A percentile compares a stretch with the other conserved stretches of the same genome.
These are phyloP conservation scores for Trypethelium eluteriae DNA, from an alignment of 495 filamentous ascomycete species.

Conservation along the genomic window DNA sequence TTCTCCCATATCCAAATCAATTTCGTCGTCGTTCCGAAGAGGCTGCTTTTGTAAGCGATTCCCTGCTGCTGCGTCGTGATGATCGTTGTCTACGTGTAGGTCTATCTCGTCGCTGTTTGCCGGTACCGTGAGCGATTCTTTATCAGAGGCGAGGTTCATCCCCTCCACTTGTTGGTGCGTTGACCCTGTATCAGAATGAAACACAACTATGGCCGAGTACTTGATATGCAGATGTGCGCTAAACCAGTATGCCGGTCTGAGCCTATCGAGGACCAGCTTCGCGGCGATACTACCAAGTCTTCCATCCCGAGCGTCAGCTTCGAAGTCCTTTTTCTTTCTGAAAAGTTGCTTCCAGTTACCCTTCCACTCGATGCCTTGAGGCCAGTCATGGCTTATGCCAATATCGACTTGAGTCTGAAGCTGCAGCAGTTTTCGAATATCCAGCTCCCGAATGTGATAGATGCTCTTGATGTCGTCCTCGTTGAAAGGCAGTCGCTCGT, in stretches of 20 bases:
- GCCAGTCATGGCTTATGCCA: slow-evolving; percentile 94
- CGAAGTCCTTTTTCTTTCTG: slow-evolving; percentile 61
- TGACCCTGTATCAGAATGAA: not conserved
- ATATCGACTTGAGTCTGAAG: slow-evolving; percentile 76
- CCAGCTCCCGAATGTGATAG: slow-evolving; percentile 86
- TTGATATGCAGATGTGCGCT: slow-evolving; percentile 87
- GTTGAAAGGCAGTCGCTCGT: slow-evolving; percentile 81
- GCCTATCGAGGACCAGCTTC: slow-evolving; percentile 64
- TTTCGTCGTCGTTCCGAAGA: slow-evolving; percentile 27
- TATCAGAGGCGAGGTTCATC: not conserved
- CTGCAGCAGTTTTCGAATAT: slow-evolving; percentile 82
- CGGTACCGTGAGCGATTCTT: not conserved
- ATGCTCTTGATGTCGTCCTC: slow-evolving; percentile 61
- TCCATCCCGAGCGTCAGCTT: slow-evolving; percentile 62
- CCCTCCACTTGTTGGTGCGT: not conserved
- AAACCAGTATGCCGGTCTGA: slow-evolving; percentile 85
- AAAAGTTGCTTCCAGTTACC: slow-evolving; percentile 61
- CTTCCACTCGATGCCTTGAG: slow-evolving; percentile 63
- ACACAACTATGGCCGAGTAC: slow-evolving; percentile 61
- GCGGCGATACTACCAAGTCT: slow-evolving; percentile 72
- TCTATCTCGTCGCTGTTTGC: slow-evolving; percentile 33
- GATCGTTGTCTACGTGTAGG: slow-evolving; percentile 46
- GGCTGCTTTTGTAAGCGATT: slow-evolving; percentile 13
- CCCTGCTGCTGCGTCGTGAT: slow-evolving; percentile 23
- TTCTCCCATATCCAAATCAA: slow-evolving; percentile 35